Evolutionary conservation across 257 asterid species (phyloP), one percentile per base, ranked within the genome.

Genomic region (Hygrophila difformis): DNA sequence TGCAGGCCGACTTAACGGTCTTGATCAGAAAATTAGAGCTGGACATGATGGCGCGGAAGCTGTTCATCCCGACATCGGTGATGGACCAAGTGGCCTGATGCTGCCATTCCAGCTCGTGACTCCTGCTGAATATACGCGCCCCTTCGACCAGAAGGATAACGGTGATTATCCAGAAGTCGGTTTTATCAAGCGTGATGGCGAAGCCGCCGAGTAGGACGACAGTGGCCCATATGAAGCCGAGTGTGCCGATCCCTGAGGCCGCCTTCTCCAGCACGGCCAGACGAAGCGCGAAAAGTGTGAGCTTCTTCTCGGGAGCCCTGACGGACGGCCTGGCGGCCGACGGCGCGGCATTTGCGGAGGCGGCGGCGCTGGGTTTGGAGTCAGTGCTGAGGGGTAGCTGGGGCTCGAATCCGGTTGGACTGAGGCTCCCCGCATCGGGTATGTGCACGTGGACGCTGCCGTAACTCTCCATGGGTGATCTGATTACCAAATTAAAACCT

Each of bases 161-260:
- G 0, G 96, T 91, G 18, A 91, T 81, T 84, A 70, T 76, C 96
- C 98, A 91, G 66, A 91, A 86, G n/a, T 91, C 98, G 1, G 95
- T 77, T 18, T 59, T 66, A 6, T 72, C 81, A 0, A 91, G 65
- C 3, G 94, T 76, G 5, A 85, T 86, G 21, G 94, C 96, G 36
- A 91, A 91, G 9, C 95, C 98, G 4, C 98, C 98, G 4, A 91
- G 95, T n/a, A 86, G 57, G 15, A 91, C 94, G 1, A 91, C 96
- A 0, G 98, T 91, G 1, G 98, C 96, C 98, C 98, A 86, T 12
- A 82, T 77, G 77, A 91, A 91, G 10, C 92, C 85, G 1, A 91
- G 80, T 1, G 98, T 86, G 10, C 98, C 98, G 0, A 91, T 67
- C 11, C 87, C 78, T 2, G 93, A 82, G 2, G 98, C 96, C 2